Evolutionary conservation across 148 eudicot species (phyloP).

Genomic region (Cornus suecica): DNA sequence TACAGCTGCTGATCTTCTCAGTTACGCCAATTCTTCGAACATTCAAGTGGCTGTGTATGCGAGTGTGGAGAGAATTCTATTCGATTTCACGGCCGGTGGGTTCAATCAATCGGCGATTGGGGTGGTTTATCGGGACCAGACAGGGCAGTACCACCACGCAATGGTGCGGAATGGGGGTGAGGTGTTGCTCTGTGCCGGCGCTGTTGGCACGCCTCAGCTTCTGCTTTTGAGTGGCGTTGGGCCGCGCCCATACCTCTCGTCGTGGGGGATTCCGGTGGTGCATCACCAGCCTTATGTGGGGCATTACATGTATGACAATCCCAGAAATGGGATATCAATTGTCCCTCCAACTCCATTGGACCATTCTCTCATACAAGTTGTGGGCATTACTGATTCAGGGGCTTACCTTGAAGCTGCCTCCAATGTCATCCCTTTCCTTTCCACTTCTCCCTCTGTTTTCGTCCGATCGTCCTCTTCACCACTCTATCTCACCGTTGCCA

Average conservation of each 20-base stretch:
- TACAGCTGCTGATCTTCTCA: constrained; percentile 81
- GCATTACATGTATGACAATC: constrained; percentile 82
- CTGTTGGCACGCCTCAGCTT: constrained; percentile 84
- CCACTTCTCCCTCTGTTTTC: constrained; percentile 54
- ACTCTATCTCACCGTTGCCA: constrained; percentile 66
- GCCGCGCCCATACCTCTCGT: constrained; percentile 75
- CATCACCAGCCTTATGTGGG: constrained; percentile 83
- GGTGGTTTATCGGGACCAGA: constrained; percentile 80
- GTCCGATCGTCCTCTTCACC: constrained; percentile 40
- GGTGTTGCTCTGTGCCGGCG: constrained; percentile 79
- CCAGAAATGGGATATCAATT: constrained; percentile 85
- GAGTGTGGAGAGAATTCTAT: constrained; percentile 60
- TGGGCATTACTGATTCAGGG: constrained; percentile 78
- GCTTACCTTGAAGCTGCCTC: constrained; percentile 84
- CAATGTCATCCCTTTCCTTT: constrained; percentile 56
- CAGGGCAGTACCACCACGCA: too few relatives aligned
- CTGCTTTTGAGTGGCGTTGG: constrained; percentile 84
- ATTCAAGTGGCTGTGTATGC: constrained; percentile 69
- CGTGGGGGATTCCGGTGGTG: constrained; percentile 87
- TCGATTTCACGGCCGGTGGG: too few relatives aligned
- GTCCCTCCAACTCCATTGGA: constrained; percentile 66
- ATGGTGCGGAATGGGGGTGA: constrained; percentile 63
- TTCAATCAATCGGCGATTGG: constrained; percentile 74
- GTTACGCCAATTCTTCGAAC: constrained; percentile 49
- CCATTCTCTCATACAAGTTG: constrained; percentile 89